Percentiles rank a stretch among this genome's conserved stretches.
Evolutionary conservation across 2,329 filamentous ascomycete genomes (phyloP).

Genomic region (Lasiodiplodia citricola): DNA sequence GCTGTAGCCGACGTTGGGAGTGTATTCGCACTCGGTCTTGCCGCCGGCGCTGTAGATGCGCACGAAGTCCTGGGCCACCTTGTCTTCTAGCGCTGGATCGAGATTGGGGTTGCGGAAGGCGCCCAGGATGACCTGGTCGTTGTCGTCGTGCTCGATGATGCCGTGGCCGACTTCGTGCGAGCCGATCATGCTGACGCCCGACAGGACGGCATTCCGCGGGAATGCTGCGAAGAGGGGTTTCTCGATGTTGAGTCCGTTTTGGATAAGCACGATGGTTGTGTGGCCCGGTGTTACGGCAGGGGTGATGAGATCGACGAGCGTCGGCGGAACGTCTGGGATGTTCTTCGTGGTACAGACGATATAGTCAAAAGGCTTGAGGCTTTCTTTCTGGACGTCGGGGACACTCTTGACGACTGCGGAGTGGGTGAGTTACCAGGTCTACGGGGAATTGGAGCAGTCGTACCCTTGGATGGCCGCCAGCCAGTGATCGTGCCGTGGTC

Average conservation of each 20-base stretch:
- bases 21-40: conserved; percentile 51
- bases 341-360: conserved; percentile 66
- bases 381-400: conserved; percentile 50
- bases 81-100: conserved; percentile 30
- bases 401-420: conserved; percentile 53
- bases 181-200: conserved; percentile 60
- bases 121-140: conserved; percentile 58
- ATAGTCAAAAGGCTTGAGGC: conserved; percentile 56
- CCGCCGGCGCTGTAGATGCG: conserved; percentile 54
- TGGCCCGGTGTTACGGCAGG: conserved; percentile 58
- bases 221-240: conserved; percentile 57
- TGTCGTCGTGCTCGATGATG: conserved; percentile 58
- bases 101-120: conserved; percentile 52
- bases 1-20: conserved; percentile 49
- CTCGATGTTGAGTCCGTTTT: conserved; percentile 70
- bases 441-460: conserved; percentile 11
- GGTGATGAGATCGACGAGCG: conserved; percentile 54
- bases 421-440: not conserved
- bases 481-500: conserved; percentile 58
- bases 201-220: conserved; percentile 59
- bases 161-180: conserved; percentile 56
- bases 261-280: conserved; percentile 62
- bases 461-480: conserved; percentile 56
- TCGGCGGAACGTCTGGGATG: conserved; percentile 59
- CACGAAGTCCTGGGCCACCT: conserved; percentile 52